phyloP scores from a whole-genome alignment of 108 stramenopile species.

The Nitzschia putrida region DNA sequence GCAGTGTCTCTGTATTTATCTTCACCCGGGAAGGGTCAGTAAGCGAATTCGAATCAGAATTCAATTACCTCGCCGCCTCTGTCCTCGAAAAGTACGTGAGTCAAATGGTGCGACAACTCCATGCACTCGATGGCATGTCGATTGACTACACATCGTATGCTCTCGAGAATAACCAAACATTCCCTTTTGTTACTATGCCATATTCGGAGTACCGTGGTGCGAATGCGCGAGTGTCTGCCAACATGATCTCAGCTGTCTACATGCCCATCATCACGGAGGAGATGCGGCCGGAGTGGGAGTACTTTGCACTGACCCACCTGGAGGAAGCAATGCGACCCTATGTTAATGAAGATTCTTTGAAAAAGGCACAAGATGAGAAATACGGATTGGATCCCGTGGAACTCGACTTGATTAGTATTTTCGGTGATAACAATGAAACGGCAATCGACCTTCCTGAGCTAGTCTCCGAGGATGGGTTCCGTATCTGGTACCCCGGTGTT shows the following conservation, averaged over 20 bases:
- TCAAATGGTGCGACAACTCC: not conserved
- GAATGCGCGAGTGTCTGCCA: not conserved
- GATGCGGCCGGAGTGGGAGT: not conserved
- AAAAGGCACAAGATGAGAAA: not conserved
- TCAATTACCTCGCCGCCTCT: not conserved
- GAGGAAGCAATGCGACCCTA: not conserved
- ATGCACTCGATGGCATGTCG: not conserved
- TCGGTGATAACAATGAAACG: not conserved
- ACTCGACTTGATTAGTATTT: not conserved
- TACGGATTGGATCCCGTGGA: not conserved
- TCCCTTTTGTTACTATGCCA: not conserved
- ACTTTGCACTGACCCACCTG: slow-evolving; percentile 13
- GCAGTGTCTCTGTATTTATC: not conserved
- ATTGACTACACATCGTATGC: not conserved
- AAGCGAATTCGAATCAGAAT: not conserved
- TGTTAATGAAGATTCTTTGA: not conserved
- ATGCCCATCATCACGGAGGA: slow-evolving; percentile 10
- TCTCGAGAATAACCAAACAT: not conserved
- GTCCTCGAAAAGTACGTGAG: not conserved
- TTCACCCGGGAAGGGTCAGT: not conserved
- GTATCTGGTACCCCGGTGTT: not conserved
- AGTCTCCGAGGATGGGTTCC: not conserved
- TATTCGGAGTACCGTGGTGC: slow-evolving; percentile 3
- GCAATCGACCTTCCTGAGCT: slow-evolving; percentile 9
- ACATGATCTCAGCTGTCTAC: not conserved